Evolutionary conservation across 495 filamentous ascomycete species (phyloP).

Genomic region (Penicillium bovifimosum): DNA sequence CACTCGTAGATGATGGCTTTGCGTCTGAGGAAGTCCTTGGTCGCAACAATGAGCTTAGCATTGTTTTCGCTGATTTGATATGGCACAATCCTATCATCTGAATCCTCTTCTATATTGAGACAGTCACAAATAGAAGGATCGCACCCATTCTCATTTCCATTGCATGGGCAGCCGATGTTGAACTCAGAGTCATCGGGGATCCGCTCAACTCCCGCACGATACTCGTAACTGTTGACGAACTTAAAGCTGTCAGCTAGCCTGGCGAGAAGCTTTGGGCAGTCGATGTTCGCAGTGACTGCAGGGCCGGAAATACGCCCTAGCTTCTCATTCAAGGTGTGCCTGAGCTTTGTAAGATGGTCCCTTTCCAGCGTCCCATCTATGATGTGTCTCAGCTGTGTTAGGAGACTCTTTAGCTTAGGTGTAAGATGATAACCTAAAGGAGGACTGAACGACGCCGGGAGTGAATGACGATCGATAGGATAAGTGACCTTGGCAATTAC

Average conservation of each 20-base stretch:
- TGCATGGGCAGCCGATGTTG: conserved; percentile 39
- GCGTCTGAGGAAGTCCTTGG: conserved; percentile 25
- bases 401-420: no score
- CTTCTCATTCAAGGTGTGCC: conserved; percentile 21
- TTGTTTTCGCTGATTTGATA: conserved; percentile 20
- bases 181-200: conserved; percentile 37
- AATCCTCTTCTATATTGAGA: conserved; percentile 33
- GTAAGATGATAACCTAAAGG: background rate
- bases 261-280: conserved; percentile 19
- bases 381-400: no score
- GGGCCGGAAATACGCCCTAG: conserved; percentile 26
- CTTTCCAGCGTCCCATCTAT: no score
- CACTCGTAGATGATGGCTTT: conserved; percentile 73
- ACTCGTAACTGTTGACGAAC: conserved; percentile 39
- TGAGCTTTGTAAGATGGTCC: conserved; percentile 3
- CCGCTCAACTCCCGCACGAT: conserved; percentile 29
- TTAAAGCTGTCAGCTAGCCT: conserved; percentile 32
- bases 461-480: conserved; percentile 18
- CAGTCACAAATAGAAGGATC: conserved; percentile 35
- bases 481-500: conserved; percentile 20
- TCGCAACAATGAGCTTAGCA: conserved; percentile 16
- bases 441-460: conserved; percentile 1
- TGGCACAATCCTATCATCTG: conserved; percentile 31
- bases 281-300: conserved; percentile 16
- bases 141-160: conserved; percentile 19